phyloP scores from a whole-genome alignment of 2,329 filamentous ascomycete species.

The Trichoderma sp. region DNA sequence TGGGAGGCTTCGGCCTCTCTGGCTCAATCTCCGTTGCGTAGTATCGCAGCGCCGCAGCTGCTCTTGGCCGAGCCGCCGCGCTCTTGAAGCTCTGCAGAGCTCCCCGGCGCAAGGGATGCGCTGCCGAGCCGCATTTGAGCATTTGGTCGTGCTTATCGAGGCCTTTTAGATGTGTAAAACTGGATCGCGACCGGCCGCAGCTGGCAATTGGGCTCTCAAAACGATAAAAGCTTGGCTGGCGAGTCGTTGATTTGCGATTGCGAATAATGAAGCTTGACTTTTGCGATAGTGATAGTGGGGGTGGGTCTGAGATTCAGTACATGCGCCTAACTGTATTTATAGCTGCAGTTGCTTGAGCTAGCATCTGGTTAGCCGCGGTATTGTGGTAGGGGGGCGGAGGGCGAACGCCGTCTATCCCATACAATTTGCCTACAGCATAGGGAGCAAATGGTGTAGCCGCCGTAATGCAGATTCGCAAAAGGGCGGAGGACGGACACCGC shows the following conservation, averaged over 20 bases:
- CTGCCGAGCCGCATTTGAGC: conserved; percentile 35
- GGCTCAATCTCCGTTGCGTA: conserved; percentile 46
- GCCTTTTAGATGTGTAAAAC: background rate
- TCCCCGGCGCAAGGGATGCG: conserved; percentile 36
- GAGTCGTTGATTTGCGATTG: background rate
- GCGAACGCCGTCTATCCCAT: too few relatives aligned
- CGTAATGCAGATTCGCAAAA: background rate
- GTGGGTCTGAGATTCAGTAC: conserved; percentile 1
- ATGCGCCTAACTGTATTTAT: too few relatives aligned
- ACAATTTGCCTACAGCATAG: too few relatives aligned
- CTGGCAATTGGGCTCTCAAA: background rate
- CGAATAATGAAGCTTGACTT: background rate
- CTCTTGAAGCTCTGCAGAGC: conserved; percentile 38
- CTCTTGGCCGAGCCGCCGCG: conserved; percentile 32
- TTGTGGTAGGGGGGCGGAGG: background rate
- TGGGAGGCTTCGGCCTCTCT: conserved; percentile 39
- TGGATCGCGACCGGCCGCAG: background rate
- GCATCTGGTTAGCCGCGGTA: background rate
- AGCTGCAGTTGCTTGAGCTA: too few relatives aligned
- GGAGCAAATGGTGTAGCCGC: background rate
- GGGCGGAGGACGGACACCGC: too few relatives aligned
- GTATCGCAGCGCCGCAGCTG: conserved; percentile 35
- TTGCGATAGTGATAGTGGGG: conserved; percentile 18
- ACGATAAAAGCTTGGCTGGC: background rate
- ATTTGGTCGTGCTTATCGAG: background rate